Conservation (phyloP, 2,329 filamentous ascomycete genomes). For the Hypoxylon sp. region DNA sequence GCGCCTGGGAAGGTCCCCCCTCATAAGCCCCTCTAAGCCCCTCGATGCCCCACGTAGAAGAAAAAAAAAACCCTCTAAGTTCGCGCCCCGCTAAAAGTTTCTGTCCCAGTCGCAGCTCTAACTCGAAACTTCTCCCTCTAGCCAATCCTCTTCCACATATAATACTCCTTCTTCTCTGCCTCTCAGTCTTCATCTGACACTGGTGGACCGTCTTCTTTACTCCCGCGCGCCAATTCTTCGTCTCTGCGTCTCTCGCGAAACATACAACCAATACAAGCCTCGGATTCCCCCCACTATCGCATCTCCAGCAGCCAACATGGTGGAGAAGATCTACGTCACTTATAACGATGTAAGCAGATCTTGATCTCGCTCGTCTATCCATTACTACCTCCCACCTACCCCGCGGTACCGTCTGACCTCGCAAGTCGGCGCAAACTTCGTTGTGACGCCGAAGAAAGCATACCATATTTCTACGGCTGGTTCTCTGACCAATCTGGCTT, state of each 20-base stretch:
- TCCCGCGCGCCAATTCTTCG: constrained; percentile 3
- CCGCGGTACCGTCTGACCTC: constrained; percentile 32
- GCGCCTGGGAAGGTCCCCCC: constrained; percentile 11
- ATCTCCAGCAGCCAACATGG: constrained; percentile 69
- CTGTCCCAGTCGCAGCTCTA: constrained; percentile 31
- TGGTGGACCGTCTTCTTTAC: not conserved
- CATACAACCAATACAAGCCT: constrained; percentile 8
- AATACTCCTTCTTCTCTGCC: constrained; percentile 15
- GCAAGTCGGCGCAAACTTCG: constrained; percentile 16
- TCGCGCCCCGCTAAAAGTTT: constrained; percentile 40
- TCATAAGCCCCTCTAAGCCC: constrained; percentile 6
- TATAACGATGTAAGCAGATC: constrained; percentile 84
- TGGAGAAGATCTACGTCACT: constrained; percentile 89
- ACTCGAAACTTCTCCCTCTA: constrained; percentile 39
- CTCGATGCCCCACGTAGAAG: constrained; percentile 34
- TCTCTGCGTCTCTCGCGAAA: not conserved
- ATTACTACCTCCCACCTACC: constrained; percentile 35
- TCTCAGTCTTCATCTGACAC: constrained; percentile 8
- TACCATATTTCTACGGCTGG: not conserved
- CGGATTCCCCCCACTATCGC: constrained; percentile 26
- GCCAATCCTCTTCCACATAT: constrained; percentile 12
- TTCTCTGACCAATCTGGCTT: constrained; percentile 39
- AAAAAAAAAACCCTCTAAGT: constrained; percentile 22
- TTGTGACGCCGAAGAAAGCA: constrained; percentile 8
- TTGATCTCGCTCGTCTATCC: constrained; percentile 37